phyloP scores from a whole-genome alignment of 192 early-diverging fungal genomes.

The Podila clonocystis region DNA sequence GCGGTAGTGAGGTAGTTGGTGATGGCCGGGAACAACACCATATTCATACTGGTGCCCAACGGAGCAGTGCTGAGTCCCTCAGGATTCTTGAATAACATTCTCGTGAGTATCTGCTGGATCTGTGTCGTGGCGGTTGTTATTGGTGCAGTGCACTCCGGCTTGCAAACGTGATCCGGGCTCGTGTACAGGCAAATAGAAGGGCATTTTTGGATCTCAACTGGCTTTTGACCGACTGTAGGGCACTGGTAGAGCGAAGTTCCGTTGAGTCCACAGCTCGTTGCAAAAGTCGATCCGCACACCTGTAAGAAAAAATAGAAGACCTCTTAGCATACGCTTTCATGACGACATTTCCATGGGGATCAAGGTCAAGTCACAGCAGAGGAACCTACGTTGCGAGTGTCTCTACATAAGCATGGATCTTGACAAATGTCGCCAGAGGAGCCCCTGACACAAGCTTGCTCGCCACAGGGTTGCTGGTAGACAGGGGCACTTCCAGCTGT shows the following conservation, averaged over 20 bases:
- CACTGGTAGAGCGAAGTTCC: slow-evolving; percentile 5
- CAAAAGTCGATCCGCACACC: background rate
- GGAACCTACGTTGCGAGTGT: background rate
- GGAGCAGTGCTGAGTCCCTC: no score
- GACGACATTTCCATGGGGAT: background rate
- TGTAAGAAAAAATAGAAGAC: background rate
- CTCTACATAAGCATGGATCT: background rate
- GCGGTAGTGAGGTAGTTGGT: background rate
- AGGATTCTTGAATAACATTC: background rate
- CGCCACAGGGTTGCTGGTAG: background rate
- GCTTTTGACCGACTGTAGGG: background rate
- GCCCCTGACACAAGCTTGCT: background rate
- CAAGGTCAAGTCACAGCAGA: background rate
- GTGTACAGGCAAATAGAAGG: background rate
- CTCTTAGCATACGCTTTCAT: background rate
- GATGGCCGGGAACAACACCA: background rate
- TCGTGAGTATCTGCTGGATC: background rate
- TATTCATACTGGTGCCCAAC: background rate
- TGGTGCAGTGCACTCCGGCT: background rate
- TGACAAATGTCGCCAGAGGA: background rate
- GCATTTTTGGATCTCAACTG: background rate
- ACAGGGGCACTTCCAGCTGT: background rate
- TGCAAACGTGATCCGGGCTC: background rate
- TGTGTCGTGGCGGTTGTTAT: background rate
- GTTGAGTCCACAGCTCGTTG: background rate